Evolutionary conservation across 2,329 filamentous ascomycete species (phyloP).

Genomic region (Gremmenia infestans): DNA sequence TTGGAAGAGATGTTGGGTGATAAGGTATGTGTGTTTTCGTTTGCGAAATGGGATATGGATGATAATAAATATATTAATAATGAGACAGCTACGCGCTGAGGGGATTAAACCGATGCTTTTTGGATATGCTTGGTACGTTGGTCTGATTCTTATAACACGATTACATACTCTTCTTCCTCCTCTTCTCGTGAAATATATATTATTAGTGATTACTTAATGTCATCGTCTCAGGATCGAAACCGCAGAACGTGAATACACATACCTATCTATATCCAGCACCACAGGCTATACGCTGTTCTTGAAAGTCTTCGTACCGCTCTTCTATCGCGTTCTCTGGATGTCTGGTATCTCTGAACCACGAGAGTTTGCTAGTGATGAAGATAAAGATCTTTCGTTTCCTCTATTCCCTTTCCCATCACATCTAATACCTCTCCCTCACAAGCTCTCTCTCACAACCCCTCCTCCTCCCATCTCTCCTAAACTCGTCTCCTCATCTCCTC

Average conservation of each 20-base stretch:
- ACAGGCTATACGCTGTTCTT: constrained; percentile 37
- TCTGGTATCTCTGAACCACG: constrained; percentile 40
- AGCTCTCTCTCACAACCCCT: too few relatives aligned
- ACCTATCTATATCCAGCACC: constrained; percentile 39
- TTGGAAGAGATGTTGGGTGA: constrained; percentile 40
- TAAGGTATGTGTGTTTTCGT: neutral
- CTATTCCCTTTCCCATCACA: constrained; percentile 34
- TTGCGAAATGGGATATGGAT: too few relatives aligned
- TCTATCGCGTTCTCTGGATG: constrained; percentile 44
- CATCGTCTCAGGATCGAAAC: constrained; percentile 20
- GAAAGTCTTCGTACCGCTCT: constrained; percentile 39
- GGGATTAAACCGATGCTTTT: constrained; percentile 39
- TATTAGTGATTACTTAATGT: too few relatives aligned
- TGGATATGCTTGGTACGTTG: constrained; percentile 41
- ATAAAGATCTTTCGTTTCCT: constrained; percentile 28
- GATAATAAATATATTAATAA: too few relatives aligned
- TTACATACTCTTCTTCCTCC: too few relatives aligned
- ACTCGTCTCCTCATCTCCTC: too few relatives aligned
- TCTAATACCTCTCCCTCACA: too few relatives aligned
- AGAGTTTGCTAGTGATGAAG: constrained; percentile 37
- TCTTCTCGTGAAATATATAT: too few relatives aligned
- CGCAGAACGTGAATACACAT: constrained; percentile 47
- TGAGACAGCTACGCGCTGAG: constrained; percentile 31
- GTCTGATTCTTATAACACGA: too few relatives aligned
- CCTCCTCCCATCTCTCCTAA: too few relatives aligned